Conservation (phyloP, 2,329 filamentous ascomycete genomes). For the Epicoccum nigrum region DNA sequence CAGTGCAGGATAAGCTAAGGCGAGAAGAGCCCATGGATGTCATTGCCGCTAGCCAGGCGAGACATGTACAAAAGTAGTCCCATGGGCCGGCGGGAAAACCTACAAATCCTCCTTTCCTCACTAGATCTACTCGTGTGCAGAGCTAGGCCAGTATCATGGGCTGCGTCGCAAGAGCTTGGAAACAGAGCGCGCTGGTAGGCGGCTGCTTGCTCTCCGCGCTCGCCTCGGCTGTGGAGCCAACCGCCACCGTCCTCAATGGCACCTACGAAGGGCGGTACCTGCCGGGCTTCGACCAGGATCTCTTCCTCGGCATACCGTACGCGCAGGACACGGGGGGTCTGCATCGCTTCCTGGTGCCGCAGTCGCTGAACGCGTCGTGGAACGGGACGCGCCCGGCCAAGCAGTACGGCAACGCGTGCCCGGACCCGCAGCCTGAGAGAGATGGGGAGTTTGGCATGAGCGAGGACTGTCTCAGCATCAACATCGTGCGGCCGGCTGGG, state of each 20-base stretch:
- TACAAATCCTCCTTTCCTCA: neutral
- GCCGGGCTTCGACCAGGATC: constrained; percentile 51
- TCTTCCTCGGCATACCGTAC: constrained; percentile 61
- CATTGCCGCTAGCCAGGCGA: constrained; percentile 13
- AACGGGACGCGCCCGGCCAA: constrained; percentile 48
- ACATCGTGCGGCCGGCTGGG: constrained; percentile 63
- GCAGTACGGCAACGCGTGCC: constrained; percentile 51
- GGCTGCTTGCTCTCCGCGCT: constrained; percentile 22
- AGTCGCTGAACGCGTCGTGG: constrained; percentile 55
- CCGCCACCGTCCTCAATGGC: constrained; percentile 41
- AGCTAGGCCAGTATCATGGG: constrained; percentile 19
- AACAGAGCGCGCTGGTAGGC: constrained; percentile 18
- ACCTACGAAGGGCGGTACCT: constrained; percentile 44
- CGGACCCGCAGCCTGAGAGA: constrained; percentile 37
- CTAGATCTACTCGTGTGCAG: neutral
- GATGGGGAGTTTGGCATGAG: constrained; percentile 47
- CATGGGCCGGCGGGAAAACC: constrained; percentile 2
- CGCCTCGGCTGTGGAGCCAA: constrained; percentile 27
- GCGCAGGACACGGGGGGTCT: constrained; percentile 61
- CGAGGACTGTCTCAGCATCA: constrained; percentile 68
- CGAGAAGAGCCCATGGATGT: constrained; percentile 2
- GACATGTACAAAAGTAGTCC: constrained; percentile 18
- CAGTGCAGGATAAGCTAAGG: neutral
- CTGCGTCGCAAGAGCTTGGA: constrained; percentile 27
- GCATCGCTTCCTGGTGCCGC: constrained; percentile 60